phyloP scores from a whole-genome alignment of 257 asterid genomes.

The Ehretia macrophylla region DNA sequence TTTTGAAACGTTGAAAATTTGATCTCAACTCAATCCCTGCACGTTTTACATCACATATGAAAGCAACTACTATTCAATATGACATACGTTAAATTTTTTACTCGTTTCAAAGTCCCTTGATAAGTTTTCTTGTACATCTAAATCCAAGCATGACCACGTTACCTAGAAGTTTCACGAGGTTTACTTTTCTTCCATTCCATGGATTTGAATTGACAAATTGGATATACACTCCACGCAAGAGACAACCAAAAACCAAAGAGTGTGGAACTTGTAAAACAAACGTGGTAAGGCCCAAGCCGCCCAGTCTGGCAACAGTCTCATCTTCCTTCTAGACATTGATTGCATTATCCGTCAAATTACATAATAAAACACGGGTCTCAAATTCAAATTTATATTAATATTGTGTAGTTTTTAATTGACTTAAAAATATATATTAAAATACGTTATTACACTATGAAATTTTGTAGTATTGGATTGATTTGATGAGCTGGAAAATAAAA shows the following conservation, averaged over 20 bases:
- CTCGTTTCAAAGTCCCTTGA: too few species aligned
- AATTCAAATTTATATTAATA: too few species aligned
- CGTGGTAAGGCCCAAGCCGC: conserved; percentile 3
- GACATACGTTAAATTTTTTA: neutral
- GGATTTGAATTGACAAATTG: neutral
- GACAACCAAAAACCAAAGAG: neutral
- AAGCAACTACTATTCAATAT: too few species aligned
- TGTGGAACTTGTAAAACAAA: neutral
- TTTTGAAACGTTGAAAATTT: too few species aligned
- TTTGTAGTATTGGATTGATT: too few species aligned
- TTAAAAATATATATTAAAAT: too few species aligned
- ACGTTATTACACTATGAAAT: too few species aligned
- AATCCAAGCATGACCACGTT: neutral
- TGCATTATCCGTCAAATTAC: neutral
- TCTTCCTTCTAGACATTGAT: neutral
- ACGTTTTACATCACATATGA: too few species aligned
- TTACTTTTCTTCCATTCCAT: neutral
- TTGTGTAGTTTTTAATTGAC: too few species aligned
- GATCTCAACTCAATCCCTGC: too few species aligned
- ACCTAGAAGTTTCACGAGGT: neutral
- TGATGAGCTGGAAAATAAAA: too few species aligned
- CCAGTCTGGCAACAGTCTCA: neutral
- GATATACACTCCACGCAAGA: neutral
- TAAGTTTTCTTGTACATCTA: neutral
- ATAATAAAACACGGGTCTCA: too few species aligned